Evolutionary conservation across 306 rosid genomes (phyloP), one percentile per base, ranked within the genome.

Genomic region (Quercus parvula): DNA sequence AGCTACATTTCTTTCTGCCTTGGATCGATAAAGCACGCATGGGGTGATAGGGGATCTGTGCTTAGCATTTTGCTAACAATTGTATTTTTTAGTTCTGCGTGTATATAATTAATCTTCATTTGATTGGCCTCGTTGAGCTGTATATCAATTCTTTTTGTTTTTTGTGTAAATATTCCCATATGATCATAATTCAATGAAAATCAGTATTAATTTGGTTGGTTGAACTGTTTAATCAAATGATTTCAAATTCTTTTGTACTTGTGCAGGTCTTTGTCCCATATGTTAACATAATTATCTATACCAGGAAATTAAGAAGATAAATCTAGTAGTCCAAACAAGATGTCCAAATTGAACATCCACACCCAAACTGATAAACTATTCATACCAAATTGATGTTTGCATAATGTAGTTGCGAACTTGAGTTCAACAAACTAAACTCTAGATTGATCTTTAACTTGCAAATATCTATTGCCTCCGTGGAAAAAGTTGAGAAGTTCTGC

Each of bases 1-100:
- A 73, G 83, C 89, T 81, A 86, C 91, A 46, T 90, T 90, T 79
- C 88, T 92, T 78, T 94, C 97, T 67, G 84, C 83, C 85, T 86
- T 90, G 79, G 99, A 92, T 86, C 87, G 97, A 89, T 95, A 85
- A 86, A 75, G 74, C 72, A 33, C 2, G 27, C 2, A 17, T 14
- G 49, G 19, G 30, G 28, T 63, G 12, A 14, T 19, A 41, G 2
- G 31, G 56, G 71, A 70, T 33, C 17, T 52, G 13, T 79, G 78
- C 75, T 76, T 79, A 78, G 78, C 76, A 56, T 57, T 79, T 46
- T 71, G 75, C 82, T 75, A 79, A 67, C 69, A 31, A 30, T 52
- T 77, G 8, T 24, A 25, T 6, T 57, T 22, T 55, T 49, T 14
- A 71, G 67, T 73, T 17, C 10, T 33, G 3, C 17, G 12, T 46